These are phyloP conservation scores for Lactarius psammicola DNA, from an alignment of 768 basidiomycete species.

Conservation along the genomic window DNA sequence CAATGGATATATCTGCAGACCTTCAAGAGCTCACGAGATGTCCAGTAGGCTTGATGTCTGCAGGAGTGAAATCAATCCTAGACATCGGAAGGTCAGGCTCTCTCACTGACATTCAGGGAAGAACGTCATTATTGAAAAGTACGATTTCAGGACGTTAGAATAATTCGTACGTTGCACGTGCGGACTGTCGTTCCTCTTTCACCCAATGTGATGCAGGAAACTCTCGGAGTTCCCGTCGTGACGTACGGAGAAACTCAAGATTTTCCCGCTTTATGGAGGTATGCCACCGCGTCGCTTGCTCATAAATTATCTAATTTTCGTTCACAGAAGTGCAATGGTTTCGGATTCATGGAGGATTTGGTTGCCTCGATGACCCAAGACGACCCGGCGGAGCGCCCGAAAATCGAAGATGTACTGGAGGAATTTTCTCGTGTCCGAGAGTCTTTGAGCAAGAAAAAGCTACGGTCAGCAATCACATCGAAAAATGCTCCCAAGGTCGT, in stretches of 20 bases:
- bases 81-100: conserved; percentile 74
- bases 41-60: conserved; percentile 88
- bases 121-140: neutral
- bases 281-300: too few species aligned
- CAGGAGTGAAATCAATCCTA: conserved; percentile 92
- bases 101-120: neutral
- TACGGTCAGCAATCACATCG: neutral
- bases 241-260: conserved; percentile 72
- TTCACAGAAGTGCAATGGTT: neutral
- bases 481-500: neutral
- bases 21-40: conserved; percentile 85
- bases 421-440: neutral
- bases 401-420: neutral
- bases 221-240: conserved; percentile 88
- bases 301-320: too few species aligned
- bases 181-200: neutral
- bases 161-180: conserved; percentile 55
- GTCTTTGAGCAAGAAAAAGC: neutral
- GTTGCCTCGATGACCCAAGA: neutral
- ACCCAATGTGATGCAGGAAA: conserved; percentile 60
- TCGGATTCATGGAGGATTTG: conserved; percentile 6
- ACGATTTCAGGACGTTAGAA: conserved; percentile 63
- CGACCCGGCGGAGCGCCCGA: neutral
- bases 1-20: conserved; percentile 95
- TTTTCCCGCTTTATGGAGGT: conserved; percentile 77